These are phyloP conservation scores for Silene uniflora DNA, from an alignment of 148 eudicot species.

Conservation along the genomic window DNA sequence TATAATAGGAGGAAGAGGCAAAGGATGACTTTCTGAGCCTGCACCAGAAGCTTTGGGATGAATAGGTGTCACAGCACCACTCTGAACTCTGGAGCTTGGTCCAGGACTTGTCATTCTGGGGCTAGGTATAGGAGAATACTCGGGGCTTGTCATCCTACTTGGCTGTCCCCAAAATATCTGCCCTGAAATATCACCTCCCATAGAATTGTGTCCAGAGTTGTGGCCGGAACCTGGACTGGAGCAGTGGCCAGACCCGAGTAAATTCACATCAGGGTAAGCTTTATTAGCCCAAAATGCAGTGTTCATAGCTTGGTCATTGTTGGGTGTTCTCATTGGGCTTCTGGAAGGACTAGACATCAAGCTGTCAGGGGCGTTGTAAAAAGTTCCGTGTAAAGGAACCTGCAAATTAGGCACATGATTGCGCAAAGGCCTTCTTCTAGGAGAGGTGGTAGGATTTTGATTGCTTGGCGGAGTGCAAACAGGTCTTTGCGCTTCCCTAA, in stretches of 20 bases:
- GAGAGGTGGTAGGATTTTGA: conserved; percentile 41
- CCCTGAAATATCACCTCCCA: conserved; percentile 89
- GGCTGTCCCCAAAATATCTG: conserved; percentile 93
- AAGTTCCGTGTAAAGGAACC: conserved; percentile 62
- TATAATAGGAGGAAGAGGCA: conserved; percentile 88
- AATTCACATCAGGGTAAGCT: conserved; percentile 63
- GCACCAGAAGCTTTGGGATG: conserved; percentile 83
- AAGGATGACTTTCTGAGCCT: conserved; percentile 57
- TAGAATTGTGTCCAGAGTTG: conserved; percentile 91
- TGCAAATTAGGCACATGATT: conserved; percentile 66
- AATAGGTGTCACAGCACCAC: conserved; percentile 97
- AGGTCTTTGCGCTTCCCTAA: conserved; percentile 47
- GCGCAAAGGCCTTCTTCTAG: conserved; percentile 58
- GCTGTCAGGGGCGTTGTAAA: conserved; percentile 88
- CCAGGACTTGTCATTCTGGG: conserved; percentile 95
- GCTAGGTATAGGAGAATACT: conserved; percentile 93
- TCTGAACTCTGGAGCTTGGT: conserved; percentile 88
- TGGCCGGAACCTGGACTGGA: conserved; percentile 99
- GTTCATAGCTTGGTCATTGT: conserved; percentile 58
- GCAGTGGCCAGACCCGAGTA: conserved; percentile 92
- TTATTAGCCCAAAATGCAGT: conserved; percentile 65
- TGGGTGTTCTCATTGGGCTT: conserved; percentile 78
- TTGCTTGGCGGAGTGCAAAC: conserved; percentile 34
- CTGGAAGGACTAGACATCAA: conserved; percentile 92
- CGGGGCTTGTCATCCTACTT: conserved; percentile 83